phyloP scores from a whole-genome alignment of 257 asterid genomes.

The Verbena officinalis region DNA sequence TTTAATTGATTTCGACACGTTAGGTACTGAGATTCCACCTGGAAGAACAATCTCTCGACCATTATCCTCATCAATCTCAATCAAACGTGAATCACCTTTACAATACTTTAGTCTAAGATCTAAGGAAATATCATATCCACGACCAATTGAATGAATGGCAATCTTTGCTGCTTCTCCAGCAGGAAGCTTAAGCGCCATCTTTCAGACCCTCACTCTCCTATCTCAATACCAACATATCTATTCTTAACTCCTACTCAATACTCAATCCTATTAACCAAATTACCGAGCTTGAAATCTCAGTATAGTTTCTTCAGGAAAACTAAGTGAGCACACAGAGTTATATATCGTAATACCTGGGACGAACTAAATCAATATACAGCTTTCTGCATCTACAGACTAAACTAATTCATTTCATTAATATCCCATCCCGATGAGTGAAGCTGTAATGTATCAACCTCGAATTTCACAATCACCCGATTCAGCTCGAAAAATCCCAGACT shows the following conservation, averaged over 20 bases:
- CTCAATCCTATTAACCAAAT: slow-evolving; percentile 20
- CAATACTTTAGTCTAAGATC: slow-evolving; percentile 94
- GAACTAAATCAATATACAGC: slow-evolving; percentile 11
- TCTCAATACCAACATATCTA: slow-evolving; percentile 23
- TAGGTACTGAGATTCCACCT: slow-evolving; percentile 68
- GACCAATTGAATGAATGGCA: slow-evolving; percentile 90
- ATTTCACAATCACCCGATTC: slow-evolving; percentile 36
- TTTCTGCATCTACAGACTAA: slow-evolving; percentile 13
- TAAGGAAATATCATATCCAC: slow-evolving; percentile 82
- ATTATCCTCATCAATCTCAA: slow-evolving; percentile 74
- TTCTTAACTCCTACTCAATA: not conserved
- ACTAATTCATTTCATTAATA: slow-evolving; percentile 26
- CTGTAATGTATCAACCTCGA: slow-evolving; percentile 42
- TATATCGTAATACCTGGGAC: slow-evolving; percentile 13
- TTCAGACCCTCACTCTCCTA: slow-evolving; percentile 32
- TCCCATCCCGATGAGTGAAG: slow-evolving; percentile 36
- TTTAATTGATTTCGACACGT: slow-evolving; percentile 82
- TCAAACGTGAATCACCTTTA: slow-evolving; percentile 78
- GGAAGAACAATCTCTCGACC: slow-evolving; percentile 86
- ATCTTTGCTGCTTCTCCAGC: slow-evolving; percentile 88
- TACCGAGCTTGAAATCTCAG: slow-evolving; percentile 8
- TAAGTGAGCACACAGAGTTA: not conserved
- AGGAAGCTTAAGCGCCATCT: slow-evolving; percentile 83
- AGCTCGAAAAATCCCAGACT: slow-evolving; percentile 36
- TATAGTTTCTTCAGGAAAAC: not conserved